These are phyloP conservation scores for Fusarium xyrophilum DNA, from an alignment of 2,329 filamentous ascomycete species.

Conservation along the genomic window DNA sequence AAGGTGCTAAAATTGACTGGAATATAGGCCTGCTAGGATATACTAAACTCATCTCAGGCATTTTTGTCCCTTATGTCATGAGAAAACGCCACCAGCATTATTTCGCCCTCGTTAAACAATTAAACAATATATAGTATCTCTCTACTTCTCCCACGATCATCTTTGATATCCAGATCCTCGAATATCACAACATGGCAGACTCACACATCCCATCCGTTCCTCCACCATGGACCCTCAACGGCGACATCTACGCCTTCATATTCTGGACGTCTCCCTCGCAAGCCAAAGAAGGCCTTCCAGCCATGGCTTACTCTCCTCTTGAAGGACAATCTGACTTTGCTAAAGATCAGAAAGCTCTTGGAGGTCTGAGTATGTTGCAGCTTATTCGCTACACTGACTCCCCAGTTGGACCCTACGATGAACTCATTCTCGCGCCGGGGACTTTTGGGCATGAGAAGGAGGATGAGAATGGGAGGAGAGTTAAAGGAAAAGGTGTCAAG, in stretches of 20 bases:
- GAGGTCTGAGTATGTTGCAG: conserved; percentile 58
- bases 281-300: conserved; percentile 44
- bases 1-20: background rate
- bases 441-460: conserved; percentile 52
- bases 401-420: conserved; percentile 62
- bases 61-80: background rate
- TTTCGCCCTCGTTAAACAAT: background rate
- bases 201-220: conserved; percentile 35
- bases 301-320: conserved; percentile 55
- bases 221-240: conserved; percentile 55
- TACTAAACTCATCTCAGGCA: background rate
- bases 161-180: background rate
- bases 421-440: conserved; percentile 58
- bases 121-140: background rate
- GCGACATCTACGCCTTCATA: conserved; percentile 53
- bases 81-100: background rate
- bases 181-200: background rate
- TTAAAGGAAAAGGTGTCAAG: conserved; percentile 46
- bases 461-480: conserved; percentile 43
- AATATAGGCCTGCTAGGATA: background rate
- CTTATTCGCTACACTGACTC: conserved; percentile 59
- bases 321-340: conserved; percentile 52
- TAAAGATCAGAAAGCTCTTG: conserved; percentile 48
- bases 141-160: background rate
- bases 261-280: conserved; percentile 48